phyloP scores from a whole-genome alignment of 2,329 filamentous ascomycete species.

The Lachnellula subtilissima region DNA sequence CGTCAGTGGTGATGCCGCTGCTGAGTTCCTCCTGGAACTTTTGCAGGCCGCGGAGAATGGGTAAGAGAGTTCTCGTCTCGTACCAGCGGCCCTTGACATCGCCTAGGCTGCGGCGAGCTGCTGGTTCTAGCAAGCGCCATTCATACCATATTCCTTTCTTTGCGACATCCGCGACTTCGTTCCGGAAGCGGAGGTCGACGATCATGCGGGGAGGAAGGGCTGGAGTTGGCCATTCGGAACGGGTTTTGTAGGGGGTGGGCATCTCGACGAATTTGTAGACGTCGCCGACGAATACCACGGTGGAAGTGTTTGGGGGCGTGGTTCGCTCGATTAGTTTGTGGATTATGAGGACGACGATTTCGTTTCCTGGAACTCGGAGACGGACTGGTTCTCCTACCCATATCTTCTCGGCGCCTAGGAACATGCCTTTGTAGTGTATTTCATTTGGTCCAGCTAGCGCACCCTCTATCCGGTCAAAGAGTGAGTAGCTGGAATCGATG shows the following conservation, averaged over 20 bases:
- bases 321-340: constrained; percentile 33
- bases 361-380: constrained; percentile 38
- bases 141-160: constrained; percentile 27
- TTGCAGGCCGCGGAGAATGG: constrained; percentile 29
- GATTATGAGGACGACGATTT: constrained; percentile 43
- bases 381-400: constrained; percentile 55
- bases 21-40: constrained; percentile 32
- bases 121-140: constrained; percentile 29
- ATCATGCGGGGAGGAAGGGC: constrained; percentile 44
- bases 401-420: constrained; percentile 54
- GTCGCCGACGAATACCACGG: constrained; percentile 44
- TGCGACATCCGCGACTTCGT: constrained; percentile 41
- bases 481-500: constrained; percentile 51
- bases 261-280: constrained; percentile 45
- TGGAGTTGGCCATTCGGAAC: constrained; percentile 35
- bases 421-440: constrained; percentile 48
- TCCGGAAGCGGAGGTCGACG: constrained; percentile 36
- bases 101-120: constrained; percentile 32
- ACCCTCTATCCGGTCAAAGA: constrained; percentile 43
- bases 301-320: constrained; percentile 23
- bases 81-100: constrained; percentile 59
- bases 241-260: constrained; percentile 32
- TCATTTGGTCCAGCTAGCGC: constrained; percentile 35
- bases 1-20: constrained; percentile 37
- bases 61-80: constrained; percentile 47